These are phyloP conservation scores for Peronosclerospora sorghi DNA, from an alignment of 352 stramenopile genomes.

Conservation along the genomic window DNA sequence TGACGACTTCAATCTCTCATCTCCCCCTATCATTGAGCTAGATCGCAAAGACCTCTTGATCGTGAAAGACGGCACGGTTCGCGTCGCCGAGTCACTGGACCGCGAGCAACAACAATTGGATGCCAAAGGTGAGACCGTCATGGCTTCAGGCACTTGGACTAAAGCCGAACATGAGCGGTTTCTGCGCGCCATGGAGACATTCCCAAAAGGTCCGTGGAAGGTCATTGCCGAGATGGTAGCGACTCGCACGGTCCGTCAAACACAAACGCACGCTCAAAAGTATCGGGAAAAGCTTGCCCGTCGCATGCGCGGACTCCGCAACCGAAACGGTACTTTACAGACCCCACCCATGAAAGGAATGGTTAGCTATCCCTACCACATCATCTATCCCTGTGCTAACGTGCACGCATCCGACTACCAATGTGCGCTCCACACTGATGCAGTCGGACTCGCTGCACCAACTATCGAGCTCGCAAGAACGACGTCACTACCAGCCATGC, in stretches of 20 bases:
- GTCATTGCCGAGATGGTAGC: conserved; percentile 52
- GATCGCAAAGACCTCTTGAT: conserved; percentile 68
- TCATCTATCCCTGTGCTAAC: conserved; percentile 5
- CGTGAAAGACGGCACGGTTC: conserved; percentile 59
- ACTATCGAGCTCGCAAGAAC: conserved; percentile 7
- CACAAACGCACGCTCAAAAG: conserved; percentile 59
- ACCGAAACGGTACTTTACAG: conserved; percentile 47
- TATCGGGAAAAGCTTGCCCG: conserved; percentile 51
- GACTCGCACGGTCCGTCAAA: conserved; percentile 55
- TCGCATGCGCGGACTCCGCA: conserved; percentile 48
- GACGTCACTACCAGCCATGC: conserved; percentile 13
- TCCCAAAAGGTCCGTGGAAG: conserved; percentile 55
- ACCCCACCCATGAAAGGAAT: conserved; percentile 16
- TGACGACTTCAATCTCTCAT: conserved; percentile 21
- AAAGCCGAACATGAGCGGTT: conserved; percentile 50
- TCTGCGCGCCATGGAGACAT: conserved; percentile 42
- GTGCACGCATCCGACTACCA: conserved; percentile 9
- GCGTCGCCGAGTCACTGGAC: conserved; percentile 48
- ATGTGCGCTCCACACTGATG: conserved; percentile 5
- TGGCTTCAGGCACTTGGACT: conserved; percentile 47
- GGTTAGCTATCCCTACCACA: conserved; percentile 2
- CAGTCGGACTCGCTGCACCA: conserved; percentile 6
- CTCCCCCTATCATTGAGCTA: conserved; percentile 30
- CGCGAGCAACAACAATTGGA: conserved; percentile 38
- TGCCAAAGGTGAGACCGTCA: conserved; percentile 43